Base-by-base conservation (phyloP, 345 rosid species). In the Corchorus capsularis region DNA sequence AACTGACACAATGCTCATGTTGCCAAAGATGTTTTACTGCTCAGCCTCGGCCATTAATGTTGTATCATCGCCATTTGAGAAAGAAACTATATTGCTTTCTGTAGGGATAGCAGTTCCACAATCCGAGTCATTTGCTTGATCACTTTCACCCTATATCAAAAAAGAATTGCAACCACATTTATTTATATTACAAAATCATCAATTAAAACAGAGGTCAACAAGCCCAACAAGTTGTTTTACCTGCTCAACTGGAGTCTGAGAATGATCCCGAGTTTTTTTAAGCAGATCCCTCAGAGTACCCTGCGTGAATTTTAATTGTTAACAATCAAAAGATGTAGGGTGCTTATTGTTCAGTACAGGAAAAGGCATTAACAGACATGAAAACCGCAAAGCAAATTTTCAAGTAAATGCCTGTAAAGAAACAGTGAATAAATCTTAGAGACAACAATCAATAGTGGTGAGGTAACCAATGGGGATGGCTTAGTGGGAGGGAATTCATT, bases 201-300 rank as follows among this genome's bases (percentile, higher is more conserved):
- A 37, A 45, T 57, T 56, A 68, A 41, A 62, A 14, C 52, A 75
- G 9, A 45, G 27, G 12, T 35, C 8, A 68, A 56, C 17, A 63
- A 32, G 11, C 8, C 14, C 10, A 14, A n/a, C 53, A 45, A 49
- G 4, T 10, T 61, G 71, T 39, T 20, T 57, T 68, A 88, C 95
- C 91, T 84, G 91, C 69, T 86, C 91, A 5, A 74, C 75, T 27
- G 86, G 82, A 60, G 81, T 69, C 17, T 75, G 77, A 66, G 90
- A 63, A 81, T 82, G 90, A 52, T 87, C 96, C 77, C 78, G 93
- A 60, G 70, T 65, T 82, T 84, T 89, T 84, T 85, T 91, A 39
- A 91, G 83, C 62, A 89, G 86, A 74, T 89, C 96, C 81, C 92
- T 83, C 79, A 91, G 65, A 62, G 89, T 83, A 56, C 96, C 96